A percentile compares a stretch with the other conserved stretches of the same genome.
Evolutionary conservation across 2,329 filamentous ascomycete species (phyloP).

Genomic region (Lizonia empirigonia): DNA sequence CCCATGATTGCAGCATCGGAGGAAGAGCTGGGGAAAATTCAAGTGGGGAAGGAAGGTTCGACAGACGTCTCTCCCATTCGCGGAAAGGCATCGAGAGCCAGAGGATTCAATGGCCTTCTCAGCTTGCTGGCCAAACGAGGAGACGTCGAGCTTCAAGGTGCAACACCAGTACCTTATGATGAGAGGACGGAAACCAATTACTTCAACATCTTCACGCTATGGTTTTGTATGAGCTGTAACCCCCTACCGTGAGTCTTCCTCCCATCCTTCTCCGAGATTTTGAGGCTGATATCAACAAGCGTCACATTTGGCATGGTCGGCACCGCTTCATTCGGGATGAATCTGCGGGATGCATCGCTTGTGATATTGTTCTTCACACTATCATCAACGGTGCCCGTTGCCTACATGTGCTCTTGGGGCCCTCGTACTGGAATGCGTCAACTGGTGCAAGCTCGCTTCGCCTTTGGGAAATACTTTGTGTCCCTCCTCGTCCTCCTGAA

Average conservation of each 20-base stretch:
- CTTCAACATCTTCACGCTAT: conserved; percentile 64
- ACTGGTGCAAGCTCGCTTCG: conserved; percentile 68
- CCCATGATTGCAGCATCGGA: conserved; percentile 18
- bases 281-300: conserved; percentile 34
- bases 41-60: conserved; percentile 7
- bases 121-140: conserved; percentile 29
- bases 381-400: conserved; percentile 59
- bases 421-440: conserved; percentile 69
- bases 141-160: conserved; percentile 51
- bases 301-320: conserved; percentile 70
- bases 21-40: conserved; percentile 15
- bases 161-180: conserved; percentile 61
- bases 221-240: conserved; percentile 64
- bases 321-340: conserved; percentile 60
- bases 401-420: conserved; percentile 63
- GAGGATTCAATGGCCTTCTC: conserved; percentile 24
- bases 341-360: conserved; percentile 61
- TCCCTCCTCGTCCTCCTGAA: conserved; percentile 67
- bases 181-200: conserved; percentile 60
- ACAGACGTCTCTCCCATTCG: conserved; percentile 1
- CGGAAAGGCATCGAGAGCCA: conserved; percentile 12
- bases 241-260: conserved; percentile 62
- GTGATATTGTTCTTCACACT: conserved; percentile 69
- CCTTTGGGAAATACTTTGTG: conserved; percentile 62
- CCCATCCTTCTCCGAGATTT: too few relatives aligned